These are phyloP conservation scores for Sporothrix inflata DNA, from an alignment of 2,329 filamentous ascomycete species.

Conservation along the genomic window DNA sequence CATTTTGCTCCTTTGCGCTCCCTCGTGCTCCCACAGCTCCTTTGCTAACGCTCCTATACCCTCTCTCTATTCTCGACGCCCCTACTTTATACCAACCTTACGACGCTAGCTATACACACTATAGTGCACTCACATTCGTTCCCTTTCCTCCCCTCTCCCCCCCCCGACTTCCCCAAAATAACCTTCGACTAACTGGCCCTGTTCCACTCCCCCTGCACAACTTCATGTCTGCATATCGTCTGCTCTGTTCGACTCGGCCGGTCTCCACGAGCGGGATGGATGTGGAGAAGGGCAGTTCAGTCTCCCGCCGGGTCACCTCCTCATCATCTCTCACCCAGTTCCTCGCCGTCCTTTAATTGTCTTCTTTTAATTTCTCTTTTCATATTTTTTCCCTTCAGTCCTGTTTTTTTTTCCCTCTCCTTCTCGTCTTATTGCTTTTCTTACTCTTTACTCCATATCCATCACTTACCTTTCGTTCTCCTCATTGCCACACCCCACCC, in stretches of 20 bases:
- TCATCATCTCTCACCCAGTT: constrained; percentile 21
- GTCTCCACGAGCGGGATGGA: not conserved
- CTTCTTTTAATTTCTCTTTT: constrained; percentile 30
- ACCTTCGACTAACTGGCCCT: not conserved
- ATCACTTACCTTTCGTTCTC: not conserved
- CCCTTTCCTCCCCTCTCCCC: not conserved
- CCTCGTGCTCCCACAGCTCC: not conserved
- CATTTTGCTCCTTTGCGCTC: constrained; percentile 2
- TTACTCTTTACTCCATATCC: not conserved
- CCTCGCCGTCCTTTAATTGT: constrained; percentile 36
- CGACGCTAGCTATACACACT: not conserved
- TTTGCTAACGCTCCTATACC: constrained; percentile 3
- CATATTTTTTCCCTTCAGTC: not conserved
- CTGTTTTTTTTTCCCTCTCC: not conserved
- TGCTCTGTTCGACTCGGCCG: not conserved
- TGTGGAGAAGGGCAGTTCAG: constrained; percentile 12
- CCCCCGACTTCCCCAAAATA: constrained; percentile 17
- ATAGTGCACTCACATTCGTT: not conserved
- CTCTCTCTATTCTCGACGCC: not conserved
- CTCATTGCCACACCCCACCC: not conserved
- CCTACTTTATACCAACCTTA: constrained; percentile 18
- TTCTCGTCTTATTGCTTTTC: not conserved
- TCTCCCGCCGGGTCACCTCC: constrained; percentile 19
- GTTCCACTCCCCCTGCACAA: not conserved
- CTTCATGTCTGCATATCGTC: not conserved